phyloP scores from a whole-genome alignment of 2,329 filamentous ascomycete genomes.

The Trichoderma brevicompactum region DNA sequence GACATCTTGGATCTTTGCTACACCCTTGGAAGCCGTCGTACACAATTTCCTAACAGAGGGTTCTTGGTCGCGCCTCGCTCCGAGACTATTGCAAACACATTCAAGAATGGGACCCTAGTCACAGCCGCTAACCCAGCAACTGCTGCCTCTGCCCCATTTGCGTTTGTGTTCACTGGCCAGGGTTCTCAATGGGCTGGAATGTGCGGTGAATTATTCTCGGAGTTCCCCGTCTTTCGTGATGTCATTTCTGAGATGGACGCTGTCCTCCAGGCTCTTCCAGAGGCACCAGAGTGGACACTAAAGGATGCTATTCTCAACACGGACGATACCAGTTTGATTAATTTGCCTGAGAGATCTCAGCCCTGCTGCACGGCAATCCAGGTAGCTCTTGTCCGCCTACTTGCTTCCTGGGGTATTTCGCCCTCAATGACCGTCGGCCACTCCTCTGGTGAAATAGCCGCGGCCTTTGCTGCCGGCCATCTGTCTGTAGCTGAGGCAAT shows the following conservation, averaged over 20 bases:
- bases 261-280: background rate
- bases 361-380: slow-evolving; percentile 11
- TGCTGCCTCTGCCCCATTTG: too few species aligned
- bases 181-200: slow-evolving; percentile 33
- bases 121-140: background rate
- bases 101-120: background rate
- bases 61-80: too few species aligned
- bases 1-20: too few species aligned
- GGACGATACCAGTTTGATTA: background rate
- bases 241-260: background rate
- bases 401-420: background rate
- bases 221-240: slow-evolving; percentile 2
- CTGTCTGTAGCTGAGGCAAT: background rate
- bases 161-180: slow-evolving; percentile 27
- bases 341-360: background rate
- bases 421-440: slow-evolving; percentile 8
- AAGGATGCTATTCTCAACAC: background rate
- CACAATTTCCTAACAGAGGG: too few species aligned
- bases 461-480: background rate
- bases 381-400: background rate
- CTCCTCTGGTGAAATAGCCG: slow-evolving; percentile 22
- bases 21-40: too few species aligned
- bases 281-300: background rate
- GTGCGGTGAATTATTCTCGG: slow-evolving; percentile 27
- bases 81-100: too few species aligned